These are phyloP conservation scores for Lagenaria siceraria DNA, from an alignment of 306 rosid genomes.

Conservation along the genomic window DNA sequence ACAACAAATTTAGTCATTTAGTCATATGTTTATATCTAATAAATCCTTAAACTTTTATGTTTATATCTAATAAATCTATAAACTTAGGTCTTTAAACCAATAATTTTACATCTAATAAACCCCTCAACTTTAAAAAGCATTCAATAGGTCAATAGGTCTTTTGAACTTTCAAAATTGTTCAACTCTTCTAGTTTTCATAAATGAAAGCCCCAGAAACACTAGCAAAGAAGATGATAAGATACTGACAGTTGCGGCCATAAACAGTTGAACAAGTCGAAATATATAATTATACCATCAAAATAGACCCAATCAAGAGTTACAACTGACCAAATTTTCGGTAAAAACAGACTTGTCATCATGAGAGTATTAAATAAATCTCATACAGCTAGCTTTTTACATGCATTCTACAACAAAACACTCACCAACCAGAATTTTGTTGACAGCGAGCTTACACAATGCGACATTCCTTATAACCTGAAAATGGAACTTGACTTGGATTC, in stretches of 20 bases:
- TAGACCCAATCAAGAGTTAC: background rate
- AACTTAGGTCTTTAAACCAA: too few species aligned
- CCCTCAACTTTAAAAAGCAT: too few species aligned
- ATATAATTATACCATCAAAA: background rate
- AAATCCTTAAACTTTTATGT: too few species aligned
- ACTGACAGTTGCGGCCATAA: background rate
- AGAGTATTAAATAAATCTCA: background rate
- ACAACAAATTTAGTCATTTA: too few species aligned
- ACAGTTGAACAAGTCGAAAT: background rate
- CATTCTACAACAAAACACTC: slow-evolving; percentile 4
- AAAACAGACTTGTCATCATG: background rate
- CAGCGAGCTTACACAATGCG: background rate
- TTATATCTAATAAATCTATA: too few species aligned
- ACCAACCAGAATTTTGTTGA: background rate
- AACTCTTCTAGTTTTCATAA: too few species aligned
- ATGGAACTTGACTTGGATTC: background rate
- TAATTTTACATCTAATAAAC: too few species aligned
- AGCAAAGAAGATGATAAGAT: background rate
- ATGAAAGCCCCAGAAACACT: background rate
- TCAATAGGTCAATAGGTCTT: too few species aligned
- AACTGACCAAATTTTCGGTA: background rate
- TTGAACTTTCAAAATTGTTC: too few species aligned
- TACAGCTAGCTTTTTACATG: background rate
- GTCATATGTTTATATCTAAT: too few species aligned
- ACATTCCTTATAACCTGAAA: background rate